Percentiles rank a stretch among this genome's conserved stretches.
These are phyloP conservation scores for Viola pubescens DNA, from an alignment of 441 rosid species.

Conservation along the genomic window DNA sequence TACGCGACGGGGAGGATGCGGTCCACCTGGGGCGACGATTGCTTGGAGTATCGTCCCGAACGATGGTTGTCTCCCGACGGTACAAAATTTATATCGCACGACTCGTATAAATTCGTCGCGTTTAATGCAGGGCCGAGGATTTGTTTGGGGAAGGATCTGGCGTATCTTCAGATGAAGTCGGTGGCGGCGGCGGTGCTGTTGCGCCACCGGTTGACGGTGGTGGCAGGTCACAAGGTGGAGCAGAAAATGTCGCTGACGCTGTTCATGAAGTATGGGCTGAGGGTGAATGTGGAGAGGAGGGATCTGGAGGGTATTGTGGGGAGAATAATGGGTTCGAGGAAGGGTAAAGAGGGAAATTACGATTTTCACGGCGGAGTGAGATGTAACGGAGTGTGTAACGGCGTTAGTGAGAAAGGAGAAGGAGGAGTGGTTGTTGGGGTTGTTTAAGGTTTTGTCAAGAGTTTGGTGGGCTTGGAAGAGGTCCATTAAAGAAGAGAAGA, in stretches of 20 bases:
- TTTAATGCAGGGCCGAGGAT: constrained; percentile 93
- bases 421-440: constrained; percentile 22
- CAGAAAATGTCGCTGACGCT: constrained; percentile 93
- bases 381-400: no score
- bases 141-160: constrained; percentile 78
- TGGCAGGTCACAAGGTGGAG: constrained; percentile 69
- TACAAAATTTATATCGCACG: constrained; percentile 41
- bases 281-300: constrained; percentile 56
- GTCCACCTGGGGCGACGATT: constrained; percentile 86
- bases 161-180: constrained; percentile 92
- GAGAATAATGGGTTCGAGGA: constrained; percentile 20
- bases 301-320: constrained; percentile 38
- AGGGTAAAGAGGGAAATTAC: constrained; percentile 5
- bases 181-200: constrained; percentile 70
- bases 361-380: constrained; percentile 2
- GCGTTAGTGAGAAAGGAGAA: constrained; percentile 14
- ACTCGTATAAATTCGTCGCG: constrained; percentile 76
- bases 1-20: constrained; percentile 86
- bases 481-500: constrained; percentile 5
- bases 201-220: constrained; percentile 62
- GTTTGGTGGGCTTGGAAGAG: constrained; percentile 13
- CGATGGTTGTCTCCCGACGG: constrained; percentile 78
- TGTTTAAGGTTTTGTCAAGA: constrained; percentile 15
- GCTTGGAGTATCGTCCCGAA: constrained; percentile 76
- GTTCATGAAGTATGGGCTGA: constrained; percentile 84